A percentile compares a stretch with the other conserved stretches of the same genome.
Evolutionary conservation across 2,329 filamentous ascomycete genomes (phyloP).

Genomic region (Thielaviopsis musarum): DNA sequence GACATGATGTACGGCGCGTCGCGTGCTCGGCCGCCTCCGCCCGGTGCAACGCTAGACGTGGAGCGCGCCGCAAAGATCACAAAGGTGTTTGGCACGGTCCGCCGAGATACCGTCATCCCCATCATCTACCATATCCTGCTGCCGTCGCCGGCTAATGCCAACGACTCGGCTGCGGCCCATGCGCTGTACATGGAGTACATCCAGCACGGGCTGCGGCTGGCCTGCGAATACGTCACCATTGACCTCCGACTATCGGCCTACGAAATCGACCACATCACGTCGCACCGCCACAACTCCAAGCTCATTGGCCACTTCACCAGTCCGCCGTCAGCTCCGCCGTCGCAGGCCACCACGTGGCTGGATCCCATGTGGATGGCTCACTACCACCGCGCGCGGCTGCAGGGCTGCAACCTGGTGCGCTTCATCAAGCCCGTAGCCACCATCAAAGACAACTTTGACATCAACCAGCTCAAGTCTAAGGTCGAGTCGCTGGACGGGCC

Average conservation of each 20-base stretch:
- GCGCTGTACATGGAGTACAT: slow-evolving; percentile 37
- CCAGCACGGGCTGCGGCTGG: slow-evolving; percentile 41
- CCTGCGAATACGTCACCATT: slow-evolving; percentile 45
- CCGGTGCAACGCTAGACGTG: slow-evolving; percentile 14
- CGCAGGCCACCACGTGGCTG: slow-evolving; percentile 29
- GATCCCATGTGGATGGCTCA: slow-evolving; percentile 35
- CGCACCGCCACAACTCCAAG: slow-evolving; percentile 36
- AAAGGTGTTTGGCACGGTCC: slow-evolving; percentile 39
- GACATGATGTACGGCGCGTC: slow-evolving; percentile 7
- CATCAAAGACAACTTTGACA: slow-evolving; percentile 46
- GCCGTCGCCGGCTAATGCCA: slow-evolving; percentile 13
- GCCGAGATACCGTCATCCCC: slow-evolving; percentile 44
- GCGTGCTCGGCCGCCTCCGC: slow-evolving; percentile 2
- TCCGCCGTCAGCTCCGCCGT: slow-evolving; percentile 8
- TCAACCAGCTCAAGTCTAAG: slow-evolving; percentile 36
- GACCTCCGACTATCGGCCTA: slow-evolving; percentile 40
- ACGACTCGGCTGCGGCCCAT: slow-evolving; percentile 14
- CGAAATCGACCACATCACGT: slow-evolving; percentile 32
- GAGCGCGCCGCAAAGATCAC: slow-evolving; percentile 35
- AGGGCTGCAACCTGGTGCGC: slow-evolving; percentile 46
- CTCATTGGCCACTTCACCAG: slow-evolving; percentile 40
- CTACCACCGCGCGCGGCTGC: slow-evolving; percentile 38
- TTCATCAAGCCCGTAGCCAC: slow-evolving; percentile 39
- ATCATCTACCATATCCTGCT: slow-evolving; percentile 36
- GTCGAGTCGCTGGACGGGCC: slow-evolving; percentile 26